Base-by-base conservation (phyloP, 1,284 basidiomycete species). In the Farysia itapuensis region DNA sequence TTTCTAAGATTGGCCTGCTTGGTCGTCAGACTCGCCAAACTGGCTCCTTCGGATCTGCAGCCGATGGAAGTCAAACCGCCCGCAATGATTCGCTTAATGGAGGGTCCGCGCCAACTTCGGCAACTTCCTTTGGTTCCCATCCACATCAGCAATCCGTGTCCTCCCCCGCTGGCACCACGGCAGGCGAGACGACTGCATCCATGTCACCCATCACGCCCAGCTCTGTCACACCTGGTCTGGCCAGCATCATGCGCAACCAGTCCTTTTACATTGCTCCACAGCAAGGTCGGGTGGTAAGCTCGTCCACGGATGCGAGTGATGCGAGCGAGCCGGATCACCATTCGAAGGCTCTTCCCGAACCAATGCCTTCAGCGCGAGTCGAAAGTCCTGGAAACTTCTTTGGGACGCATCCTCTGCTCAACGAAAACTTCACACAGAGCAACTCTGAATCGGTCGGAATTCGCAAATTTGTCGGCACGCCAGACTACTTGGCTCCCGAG, bases 401-500 rank as follows among this genome's bases (percentile, higher is more conserved):
- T 43, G 67, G 64, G 7, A 49, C 52, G 20, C 49, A 64, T 33
- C 39, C 59, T 1, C 40, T 69, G 31, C 51, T 65, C n/a, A 47
- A 59, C 26, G 61, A 68, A 30, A 46, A 52, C 18, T 23, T 39
- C 5, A 49, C 43, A 14, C 86, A 86, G 24, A 35, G 19, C 9
- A 20, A 20, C 11, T 35, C 34, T 11, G 34, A 20, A 6, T 9
- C 81, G 61, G 71, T 12, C 25, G 19, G 56, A 64, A 24, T 53
- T 52, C 14, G 21, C 5, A 8, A 9, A 20, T 91, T 97, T 68
- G 93, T 95, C 8, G 93, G 93, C 13, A 97, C 93, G 2, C 94
- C 94, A 4, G 93, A 97, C 78, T 97, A 97, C 77, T 83, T 97
- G 30, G 90, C 93, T 4, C 93, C 93, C 0, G 93, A 97, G 78